A percentile compares a stretch with the other conserved stretches of the same genome.
phyloP scores from a whole-genome alignment of 768 basidiomycete genomes.

The Phaffia tasmanica region DNA sequence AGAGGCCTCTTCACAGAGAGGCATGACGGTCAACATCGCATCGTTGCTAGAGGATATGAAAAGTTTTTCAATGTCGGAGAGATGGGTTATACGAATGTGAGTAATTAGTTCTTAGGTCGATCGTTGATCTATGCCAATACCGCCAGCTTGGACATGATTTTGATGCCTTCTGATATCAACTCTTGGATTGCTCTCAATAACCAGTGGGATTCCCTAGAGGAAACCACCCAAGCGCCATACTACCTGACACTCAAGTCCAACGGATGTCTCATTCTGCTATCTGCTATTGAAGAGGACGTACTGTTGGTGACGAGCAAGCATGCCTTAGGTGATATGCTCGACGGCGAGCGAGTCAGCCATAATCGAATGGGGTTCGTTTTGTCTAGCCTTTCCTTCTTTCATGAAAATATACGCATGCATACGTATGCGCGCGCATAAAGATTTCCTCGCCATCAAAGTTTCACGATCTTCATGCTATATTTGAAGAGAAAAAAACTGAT shows the following conservation, averaged over 20 bases:
- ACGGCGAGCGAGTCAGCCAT: conserved; percentile 8
- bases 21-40: conserved; percentile 39
- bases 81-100: conserved; percentile 84
- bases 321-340: conserved; percentile 52
- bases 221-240: conserved; percentile 64
- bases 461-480: neutral
- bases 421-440: neutral
- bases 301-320: conserved; percentile 88
- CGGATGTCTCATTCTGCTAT: conserved; percentile 93
- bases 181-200: neutral
- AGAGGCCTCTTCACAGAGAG: conserved; percentile 67
- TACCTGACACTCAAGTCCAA: conserved; percentile 85
- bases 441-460: neutral
- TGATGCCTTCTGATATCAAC: neutral
- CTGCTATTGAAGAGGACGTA: conserved; percentile 61
- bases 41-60: conserved; percentile 87
- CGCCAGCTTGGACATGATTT: neutral
- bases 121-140: neutral
- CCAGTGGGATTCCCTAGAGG: conserved; percentile 65
- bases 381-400: neutral
- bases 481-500: too few species aligned
- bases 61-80: conserved; percentile 99
- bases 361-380: conserved; percentile 14
- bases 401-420: neutral
- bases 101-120: conserved; percentile 32